Evolutionary conservation across 2,329 filamentous ascomycete species (phyloP).

Genomic region (Diaporthe citrichinensis): DNA sequence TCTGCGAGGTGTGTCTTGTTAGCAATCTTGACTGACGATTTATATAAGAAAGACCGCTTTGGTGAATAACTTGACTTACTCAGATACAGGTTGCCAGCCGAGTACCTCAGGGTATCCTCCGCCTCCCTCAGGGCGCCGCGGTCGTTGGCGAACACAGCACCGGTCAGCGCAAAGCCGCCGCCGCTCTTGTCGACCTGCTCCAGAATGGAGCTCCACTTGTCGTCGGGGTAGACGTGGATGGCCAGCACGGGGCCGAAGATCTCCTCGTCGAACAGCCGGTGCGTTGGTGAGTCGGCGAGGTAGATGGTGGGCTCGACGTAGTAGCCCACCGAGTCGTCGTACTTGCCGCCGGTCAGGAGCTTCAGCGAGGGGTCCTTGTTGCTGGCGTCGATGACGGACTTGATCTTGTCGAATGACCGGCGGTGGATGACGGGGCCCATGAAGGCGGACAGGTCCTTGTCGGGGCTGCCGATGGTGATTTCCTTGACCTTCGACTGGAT

Average conservation of each 20-base stretch:
- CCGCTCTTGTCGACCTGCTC: slow-evolving; percentile 76
- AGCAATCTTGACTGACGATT: not conserved
- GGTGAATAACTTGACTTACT: slow-evolving; percentile 45
- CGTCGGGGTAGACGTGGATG: slow-evolving; percentile 63
- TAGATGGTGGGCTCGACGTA: slow-evolving; percentile 64
- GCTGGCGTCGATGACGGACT: slow-evolving; percentile 58
- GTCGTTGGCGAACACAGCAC: slow-evolving; percentile 64
- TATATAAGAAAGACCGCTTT: not conserved
- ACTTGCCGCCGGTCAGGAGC: slow-evolving; percentile 60
- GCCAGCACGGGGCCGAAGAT: slow-evolving; percentile 64
- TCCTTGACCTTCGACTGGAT: slow-evolving; percentile 54
- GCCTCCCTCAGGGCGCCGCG: slow-evolving; percentile 63
- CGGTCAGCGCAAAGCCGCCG: slow-evolving; percentile 73
- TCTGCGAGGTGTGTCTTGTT: slow-evolving; percentile 44
- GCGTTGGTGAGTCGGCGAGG: slow-evolving; percentile 55
- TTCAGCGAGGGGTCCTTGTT: slow-evolving; percentile 59
- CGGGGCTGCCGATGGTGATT: slow-evolving; percentile 50
- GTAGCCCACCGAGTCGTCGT: slow-evolving; percentile 58
- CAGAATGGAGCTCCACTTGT: slow-evolving; percentile 57
- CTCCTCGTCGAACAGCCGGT: slow-evolving; percentile 61
- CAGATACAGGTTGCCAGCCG: slow-evolving; percentile 71
- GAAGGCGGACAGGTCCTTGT: slow-evolving; percentile 54
- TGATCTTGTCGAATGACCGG: slow-evolving; percentile 61
- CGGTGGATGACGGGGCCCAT: slow-evolving; percentile 65
- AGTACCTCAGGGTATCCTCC: slow-evolving; percentile 64